Conservation (phyloP, 2,329 filamentous ascomycete genomes). For the Aspergillus quadrilineatus region DNA sequence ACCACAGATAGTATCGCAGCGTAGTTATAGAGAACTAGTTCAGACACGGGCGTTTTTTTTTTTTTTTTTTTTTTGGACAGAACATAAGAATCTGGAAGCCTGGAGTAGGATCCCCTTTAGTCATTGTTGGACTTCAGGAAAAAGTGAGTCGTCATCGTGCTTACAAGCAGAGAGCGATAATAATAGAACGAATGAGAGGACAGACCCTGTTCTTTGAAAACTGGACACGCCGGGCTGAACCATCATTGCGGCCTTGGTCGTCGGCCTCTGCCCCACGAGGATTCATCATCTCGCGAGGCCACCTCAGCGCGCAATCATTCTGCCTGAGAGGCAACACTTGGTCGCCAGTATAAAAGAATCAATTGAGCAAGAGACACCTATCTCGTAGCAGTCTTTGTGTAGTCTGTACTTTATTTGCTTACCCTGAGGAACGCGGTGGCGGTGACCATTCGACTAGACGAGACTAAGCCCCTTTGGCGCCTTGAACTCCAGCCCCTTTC, state of each 20-base stretch:
- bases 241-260: constrained; percentile 18
- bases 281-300: constrained; percentile 20
- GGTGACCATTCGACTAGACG: constrained; percentile 17
- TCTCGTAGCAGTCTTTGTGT: not conserved
- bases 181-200: constrained; percentile 11
- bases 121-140: not conserved
- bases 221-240: constrained; percentile 20
- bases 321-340: constrained; percentile 18
- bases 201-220: constrained; percentile 19
- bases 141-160: constrained; percentile 6
- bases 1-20: not conserved
- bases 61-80: not conserved
- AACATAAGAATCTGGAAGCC: constrained; percentile 17
- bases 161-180: not conserved
- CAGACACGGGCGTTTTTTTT: not conserved
- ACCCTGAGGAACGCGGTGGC: constrained; percentile 17
- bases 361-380: not conserved
- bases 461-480: constrained; percentile 17
- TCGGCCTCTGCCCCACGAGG: constrained; percentile 25
- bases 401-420: constrained; percentile 1
- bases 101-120: constrained; percentile 8
- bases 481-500: constrained; percentile 5
- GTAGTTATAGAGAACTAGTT: not conserved
- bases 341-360: not conserved
- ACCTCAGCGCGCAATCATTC: constrained; percentile 18